Evolutionary conservation across 1,139 yeast species (phyloP), one percentile per base, ranked within the genome.

Genomic region (Nadsonia starkeyi-henricii): DNA sequence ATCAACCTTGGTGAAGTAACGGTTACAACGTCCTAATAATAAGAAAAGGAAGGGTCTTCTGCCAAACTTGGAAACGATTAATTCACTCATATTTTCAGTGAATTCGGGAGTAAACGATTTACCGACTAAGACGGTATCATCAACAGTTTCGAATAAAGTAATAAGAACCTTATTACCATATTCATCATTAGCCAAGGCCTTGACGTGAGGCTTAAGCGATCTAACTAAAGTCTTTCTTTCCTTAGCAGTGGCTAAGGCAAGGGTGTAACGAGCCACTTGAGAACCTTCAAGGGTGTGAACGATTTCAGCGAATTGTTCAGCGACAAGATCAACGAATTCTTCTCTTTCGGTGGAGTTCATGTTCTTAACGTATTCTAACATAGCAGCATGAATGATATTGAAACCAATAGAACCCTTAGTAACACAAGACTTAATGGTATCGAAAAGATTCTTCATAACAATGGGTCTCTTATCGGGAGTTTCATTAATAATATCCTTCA

Each of bases 321-420:
- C 77, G 52, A 91, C 70, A 46, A 88, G 69, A 55, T 89, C 96
- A 56, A 88, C 77, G 59, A 89, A 82, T 50, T 85, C 95, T 58
- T 85, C 77, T 49, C 81, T 76, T 62, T 86, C 93, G 45, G 79
- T 83, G 18, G 58, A 55, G 51, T 70, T 69, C 54, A 88, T 78
- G 53, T 88, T 81, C 52, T 79, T 75, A 45, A 79, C 77, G 59
- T 85, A 88, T 64, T 91, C 96, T 61, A 75, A 79, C 95, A 91
- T 88, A 47, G 95, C 96, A 36, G 96, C 95, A 64, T 91, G 98
- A 61, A 91, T 76, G 56, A 91, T 84, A 64, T 89, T 95, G 73
- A 91, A 91, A 42, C 98, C 97, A 44, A 95, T 84, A 3, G 96
- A 85, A 7, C 97, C 97, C 66, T 91, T 91, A 64, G 83, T 91